phyloP scores from a whole-genome alignment of 768 basidiomycete genomes.

The Mycena pura region DNA sequence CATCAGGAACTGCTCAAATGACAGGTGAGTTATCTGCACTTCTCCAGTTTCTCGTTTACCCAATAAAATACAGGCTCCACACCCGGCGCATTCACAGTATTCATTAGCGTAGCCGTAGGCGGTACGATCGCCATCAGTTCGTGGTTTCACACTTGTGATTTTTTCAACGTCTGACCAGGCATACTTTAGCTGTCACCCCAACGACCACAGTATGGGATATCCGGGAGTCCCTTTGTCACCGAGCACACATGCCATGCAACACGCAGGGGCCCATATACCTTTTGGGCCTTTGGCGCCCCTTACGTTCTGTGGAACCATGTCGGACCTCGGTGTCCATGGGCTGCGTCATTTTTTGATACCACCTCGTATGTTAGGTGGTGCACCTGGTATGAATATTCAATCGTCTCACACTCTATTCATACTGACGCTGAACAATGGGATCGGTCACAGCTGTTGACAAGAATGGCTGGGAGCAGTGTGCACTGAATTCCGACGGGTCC shows the following conservation, averaged over 20 bases:
- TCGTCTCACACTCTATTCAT: no score
- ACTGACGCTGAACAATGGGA: no score
- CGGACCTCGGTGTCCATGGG: not conserved
- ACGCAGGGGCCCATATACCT: not conserved
- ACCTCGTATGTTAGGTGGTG: not conserved
- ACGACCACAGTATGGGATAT: not conserved
- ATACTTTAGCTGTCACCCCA: not conserved
- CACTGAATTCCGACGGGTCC: no score
- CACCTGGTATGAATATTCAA: not conserved
- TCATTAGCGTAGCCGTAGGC: not conserved
- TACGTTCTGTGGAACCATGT: not conserved
- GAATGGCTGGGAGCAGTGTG: no score
- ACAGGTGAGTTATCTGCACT: not conserved
- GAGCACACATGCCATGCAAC: not conserved
- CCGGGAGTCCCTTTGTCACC: not conserved
- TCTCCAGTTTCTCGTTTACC: not conserved
- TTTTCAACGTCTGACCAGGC: not conserved
- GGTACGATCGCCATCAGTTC: not conserved
- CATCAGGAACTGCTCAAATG: not conserved
- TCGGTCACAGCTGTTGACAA: no score
- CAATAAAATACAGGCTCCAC: not conserved
- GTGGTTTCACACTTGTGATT: not conserved
- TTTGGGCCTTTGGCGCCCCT: not conserved
- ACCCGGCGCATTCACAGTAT: not conserved
- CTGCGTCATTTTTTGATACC: not conserved